Conservation (phyloP, 1,284 basidiomycete species). For the Irpex sp. region DNA sequence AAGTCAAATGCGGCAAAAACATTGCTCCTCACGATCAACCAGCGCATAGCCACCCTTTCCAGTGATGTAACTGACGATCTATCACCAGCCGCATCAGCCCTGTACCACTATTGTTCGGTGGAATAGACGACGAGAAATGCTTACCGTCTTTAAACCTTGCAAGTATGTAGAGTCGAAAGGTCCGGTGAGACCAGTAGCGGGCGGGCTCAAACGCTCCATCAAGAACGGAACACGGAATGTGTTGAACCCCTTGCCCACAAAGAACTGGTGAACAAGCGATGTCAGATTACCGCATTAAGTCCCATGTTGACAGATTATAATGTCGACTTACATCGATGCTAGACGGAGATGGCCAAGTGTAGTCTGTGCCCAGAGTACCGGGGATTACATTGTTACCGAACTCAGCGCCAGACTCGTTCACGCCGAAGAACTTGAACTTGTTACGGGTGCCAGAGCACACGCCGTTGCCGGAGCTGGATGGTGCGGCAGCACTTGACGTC, state of each 20-base stretch:
- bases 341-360: conserved; percentile 45
- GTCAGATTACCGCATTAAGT: conserved; percentile 6
- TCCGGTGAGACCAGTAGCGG: conserved; percentile 48
- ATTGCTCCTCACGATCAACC: conserved; percentile 45
- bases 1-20: neutral
- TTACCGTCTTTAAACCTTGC: conserved; percentile 42
- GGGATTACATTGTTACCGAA: conserved; percentile 46
- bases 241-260: conserved; percentile 55
- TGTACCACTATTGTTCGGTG: neutral
- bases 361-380: conserved; percentile 44
- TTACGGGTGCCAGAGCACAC: conserved; percentile 37
- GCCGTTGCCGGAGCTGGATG: conserved; percentile 9
- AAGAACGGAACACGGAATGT: conserved; percentile 61
- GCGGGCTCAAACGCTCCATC: conserved; percentile 53
- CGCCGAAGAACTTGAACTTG: conserved; percentile 63
- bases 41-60: conserved; percentile 53
- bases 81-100: neutral
- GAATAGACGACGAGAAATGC: conserved; percentile 7
- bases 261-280: conserved; percentile 35
- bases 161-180: conserved; percentile 52
- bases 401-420: conserved; percentile 60
- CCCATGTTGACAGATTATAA: neutral
- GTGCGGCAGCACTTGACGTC: conserved; percentile 8
- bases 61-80: conserved; percentile 58
- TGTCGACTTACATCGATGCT: conserved; percentile 37